Evolutionary conservation across 345 rosid genomes (phyloP).

Genomic region (Triadica sebifera): DNA sequence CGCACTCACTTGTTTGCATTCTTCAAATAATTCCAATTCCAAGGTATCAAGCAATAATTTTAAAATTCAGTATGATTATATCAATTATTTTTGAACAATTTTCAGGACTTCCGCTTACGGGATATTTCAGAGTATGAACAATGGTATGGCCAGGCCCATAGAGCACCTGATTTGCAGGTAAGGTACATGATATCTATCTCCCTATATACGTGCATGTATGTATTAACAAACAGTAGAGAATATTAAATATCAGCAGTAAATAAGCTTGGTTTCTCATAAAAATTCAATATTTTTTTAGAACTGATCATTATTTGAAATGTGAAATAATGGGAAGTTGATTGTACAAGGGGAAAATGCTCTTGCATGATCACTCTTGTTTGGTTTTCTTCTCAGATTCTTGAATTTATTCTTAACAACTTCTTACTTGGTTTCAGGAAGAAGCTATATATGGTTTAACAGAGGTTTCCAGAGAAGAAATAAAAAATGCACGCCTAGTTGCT

Average conservation of each 20-base stretch:
- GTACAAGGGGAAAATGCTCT: neutral
- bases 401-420: neutral
- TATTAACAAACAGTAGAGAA: neutral
- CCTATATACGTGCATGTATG: neutral
- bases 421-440: conserved; percentile 52
- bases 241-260: neutral
- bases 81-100: neutral
- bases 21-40: neutral
- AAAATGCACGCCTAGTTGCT: conserved; percentile 73
- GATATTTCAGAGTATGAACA: conserved; percentile 77
- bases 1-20: neutral
- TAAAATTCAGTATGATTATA: conserved; percentile 12
- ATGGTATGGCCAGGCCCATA: conserved; percentile 97
- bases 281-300: neutral
- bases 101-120: conserved; percentile 71
- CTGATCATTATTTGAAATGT: neutral
- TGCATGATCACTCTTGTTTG: too few species aligned
- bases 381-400: neutral
- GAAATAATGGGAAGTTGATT: neutral
- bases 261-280: neutral
- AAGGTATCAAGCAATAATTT: neutral
- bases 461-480: conserved; percentile 64
- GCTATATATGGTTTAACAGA: conserved; percentile 97
- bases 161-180: conserved; percentile 85
- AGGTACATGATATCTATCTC: neutral